These are phyloP conservation scores for Candida incommunis DNA, from an alignment of 805 yeast genomes.

Conservation along the genomic window DNA sequence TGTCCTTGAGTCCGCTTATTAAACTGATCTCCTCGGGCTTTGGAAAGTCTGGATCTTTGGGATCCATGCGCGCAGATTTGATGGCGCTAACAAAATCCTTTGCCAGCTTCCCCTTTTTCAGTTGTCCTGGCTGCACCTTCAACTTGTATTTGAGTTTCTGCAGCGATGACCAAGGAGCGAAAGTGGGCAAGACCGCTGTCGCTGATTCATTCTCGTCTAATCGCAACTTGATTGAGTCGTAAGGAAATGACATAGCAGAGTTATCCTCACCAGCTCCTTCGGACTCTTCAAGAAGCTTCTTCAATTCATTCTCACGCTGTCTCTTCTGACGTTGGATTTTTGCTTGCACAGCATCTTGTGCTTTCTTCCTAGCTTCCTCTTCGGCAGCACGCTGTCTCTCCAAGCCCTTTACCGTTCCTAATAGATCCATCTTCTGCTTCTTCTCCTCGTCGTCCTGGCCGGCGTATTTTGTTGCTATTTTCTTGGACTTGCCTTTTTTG, in stretches of 20 bases:
- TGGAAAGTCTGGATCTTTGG: neutral
- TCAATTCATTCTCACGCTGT: slow-evolving; percentile 31
- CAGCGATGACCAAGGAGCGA: slow-evolving; percentile 86
- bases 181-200: slow-evolving; percentile 61
- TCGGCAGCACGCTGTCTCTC: slow-evolving; percentile 23
- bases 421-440: slow-evolving; percentile 53
- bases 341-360: slow-evolving; percentile 24
- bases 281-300: slow-evolving; percentile 27
- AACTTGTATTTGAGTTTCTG: slow-evolving; percentile 65
- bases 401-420: slow-evolving; percentile 65
- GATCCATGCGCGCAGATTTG: neutral
- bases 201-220: slow-evolving; percentile 33
- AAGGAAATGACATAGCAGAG: slow-evolving; percentile 27
- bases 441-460: slow-evolving; percentile 91
- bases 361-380: slow-evolving; percentile 23
- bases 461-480: slow-evolving; percentile 68
- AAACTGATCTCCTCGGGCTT: neutral
- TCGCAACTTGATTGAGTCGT: slow-evolving; percentile 24
- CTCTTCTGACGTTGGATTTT: slow-evolving; percentile 22
- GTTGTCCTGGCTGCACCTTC: slow-evolving; percentile 57
- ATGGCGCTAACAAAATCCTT: slow-evolving; percentile 5
- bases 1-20: neutral
- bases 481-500: slow-evolving; percentile 70
- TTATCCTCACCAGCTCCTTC: slow-evolving; percentile 19
- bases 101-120: slow-evolving; percentile 7